Percentiles rank a stretch among this genome's conserved stretches.
phyloP scores from a whole-genome alignment of 306 rosid species.

The Purshia tridentata region DNA sequence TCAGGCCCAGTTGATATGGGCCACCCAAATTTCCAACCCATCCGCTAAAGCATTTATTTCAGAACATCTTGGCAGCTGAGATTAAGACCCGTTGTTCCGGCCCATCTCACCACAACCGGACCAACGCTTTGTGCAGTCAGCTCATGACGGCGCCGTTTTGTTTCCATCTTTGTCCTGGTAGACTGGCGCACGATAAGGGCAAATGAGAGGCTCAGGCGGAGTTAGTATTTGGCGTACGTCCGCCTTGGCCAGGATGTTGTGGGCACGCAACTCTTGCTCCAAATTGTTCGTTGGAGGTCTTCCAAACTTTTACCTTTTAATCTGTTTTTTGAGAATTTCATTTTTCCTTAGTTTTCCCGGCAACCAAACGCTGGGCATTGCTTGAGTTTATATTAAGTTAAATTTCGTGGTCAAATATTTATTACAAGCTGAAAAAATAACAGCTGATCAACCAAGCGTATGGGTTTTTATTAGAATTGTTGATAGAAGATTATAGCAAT shows the following conservation, averaged over 20 bases:
- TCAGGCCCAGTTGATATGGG: background rate
- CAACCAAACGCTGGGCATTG: too few species aligned
- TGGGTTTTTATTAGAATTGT: background rate
- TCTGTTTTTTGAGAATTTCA: background rate
- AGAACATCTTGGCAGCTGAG: too few species aligned
- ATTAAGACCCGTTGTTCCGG: too few species aligned
- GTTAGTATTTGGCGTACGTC: constrained; percentile 21
- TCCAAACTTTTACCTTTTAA: background rate
- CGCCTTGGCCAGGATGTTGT: constrained; percentile 23
- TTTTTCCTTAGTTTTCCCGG: background rate
- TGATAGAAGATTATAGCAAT: background rate
- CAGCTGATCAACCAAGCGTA: too few species aligned
- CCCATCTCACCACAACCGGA: background rate
- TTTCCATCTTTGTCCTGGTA: background rate
- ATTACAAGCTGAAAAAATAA: too few species aligned
- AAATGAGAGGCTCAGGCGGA: constrained; percentile 28
- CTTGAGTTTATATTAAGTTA: background rate
- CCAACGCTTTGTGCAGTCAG: background rate
- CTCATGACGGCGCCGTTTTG: background rate
- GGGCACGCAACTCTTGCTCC: constrained; percentile 30
- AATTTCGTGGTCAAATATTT: background rate
- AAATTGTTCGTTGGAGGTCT: constrained; percentile 60
- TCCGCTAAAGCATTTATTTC: background rate
- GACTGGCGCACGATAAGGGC: background rate
- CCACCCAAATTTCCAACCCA: background rate